Conservation (phyloP, 306 rosid species). For the Begonia fuchsioides region DNA sequence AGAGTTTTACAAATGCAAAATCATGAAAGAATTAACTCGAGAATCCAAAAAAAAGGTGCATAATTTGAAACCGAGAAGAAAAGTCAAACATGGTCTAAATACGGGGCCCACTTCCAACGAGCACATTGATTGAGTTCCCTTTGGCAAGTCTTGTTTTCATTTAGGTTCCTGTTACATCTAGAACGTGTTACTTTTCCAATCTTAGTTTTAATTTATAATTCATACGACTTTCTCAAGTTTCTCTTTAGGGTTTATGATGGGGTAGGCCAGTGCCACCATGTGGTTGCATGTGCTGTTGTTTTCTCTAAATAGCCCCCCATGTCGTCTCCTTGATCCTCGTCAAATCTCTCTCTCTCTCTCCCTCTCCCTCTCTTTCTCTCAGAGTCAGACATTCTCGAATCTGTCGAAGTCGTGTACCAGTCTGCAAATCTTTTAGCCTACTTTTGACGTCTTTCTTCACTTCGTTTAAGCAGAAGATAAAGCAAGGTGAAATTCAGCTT, state of each 20-base stretch:
- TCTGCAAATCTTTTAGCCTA: constrained; percentile 12
- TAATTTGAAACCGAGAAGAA: no score
- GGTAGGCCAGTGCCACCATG: constrained; percentile 65
- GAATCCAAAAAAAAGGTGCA: no score
- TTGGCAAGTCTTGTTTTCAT: constrained; percentile 26
- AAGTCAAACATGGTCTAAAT: no score
- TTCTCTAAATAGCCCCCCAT: constrained; percentile 54
- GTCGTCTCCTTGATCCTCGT: constrained; percentile 28
- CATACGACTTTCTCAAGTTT: not conserved
- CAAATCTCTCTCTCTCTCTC: constrained; percentile 34
- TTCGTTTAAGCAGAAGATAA: not conserved
- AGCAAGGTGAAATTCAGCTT: not conserved
- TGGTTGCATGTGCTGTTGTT: constrained; percentile 93
- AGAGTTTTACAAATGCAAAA: no score
- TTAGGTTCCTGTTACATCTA: constrained; percentile 45
- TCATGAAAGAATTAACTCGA: no score
- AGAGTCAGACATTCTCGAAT: constrained; percentile 14
- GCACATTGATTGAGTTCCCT: constrained; percentile 1
- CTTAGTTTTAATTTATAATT: not conserved
- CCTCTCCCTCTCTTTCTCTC: constrained; percentile 13
- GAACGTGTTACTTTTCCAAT: no score
- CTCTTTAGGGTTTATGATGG: constrained; percentile 2
- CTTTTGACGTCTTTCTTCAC: not conserved
- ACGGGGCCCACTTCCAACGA: not conserved
- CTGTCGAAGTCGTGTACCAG: constrained; percentile 14